Base-by-base conservation (phyloP, 352 stramenopile genomes). In the Pythium biforme region DNA sequence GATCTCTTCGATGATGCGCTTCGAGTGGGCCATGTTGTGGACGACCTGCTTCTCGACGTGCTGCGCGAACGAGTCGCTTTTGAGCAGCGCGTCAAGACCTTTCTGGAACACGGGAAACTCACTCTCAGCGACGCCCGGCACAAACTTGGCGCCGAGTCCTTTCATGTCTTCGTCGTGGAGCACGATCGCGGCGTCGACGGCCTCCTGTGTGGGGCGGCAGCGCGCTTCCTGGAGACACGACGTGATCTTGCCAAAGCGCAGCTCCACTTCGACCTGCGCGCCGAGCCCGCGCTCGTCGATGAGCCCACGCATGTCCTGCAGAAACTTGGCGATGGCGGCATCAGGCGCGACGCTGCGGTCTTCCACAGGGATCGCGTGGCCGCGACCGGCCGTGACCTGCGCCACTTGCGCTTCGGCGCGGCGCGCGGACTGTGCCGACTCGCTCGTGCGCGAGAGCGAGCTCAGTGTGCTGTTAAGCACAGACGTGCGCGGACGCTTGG, bases 221-320 rank as follows among this genome's bases (percentile, higher is more conserved):
- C 86, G 81, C 40, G 80, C 76, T 34, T 90, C 81, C 52, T 91
- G 81, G 41, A 92, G 66, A 54, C 72, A 83, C 45, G 83, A 92
- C 45, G 81, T 89, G 69, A 95, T 90, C 68, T 77, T 83, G 27
- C 86, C 86, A 53, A 95, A 84, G 12, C 86, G 84, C 64, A 94
- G 74, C 68, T 95, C 86, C 14, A 95, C 81, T 68, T 95, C 86
- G 19, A 95, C 77, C 57, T 86, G 81, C 25, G 84, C 80, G 37
- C 82, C 83, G 57, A 90, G 86, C 9, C 83, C 83, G 55, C 90
- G 86, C 49, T 89, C 81, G 55, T 92, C 86, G 57, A 95, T 92
- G 37, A 69, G 56, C 19, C 70, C 79, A 26, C 83, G 86, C 80
- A 94, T 89, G 40, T 83, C 70, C 64, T 90, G 83, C 41, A 95